These are phyloP conservation scores for Umbilicus rupestris DNA, from an alignment of 164 flowering plant species.

Conservation along the genomic window DNA sequence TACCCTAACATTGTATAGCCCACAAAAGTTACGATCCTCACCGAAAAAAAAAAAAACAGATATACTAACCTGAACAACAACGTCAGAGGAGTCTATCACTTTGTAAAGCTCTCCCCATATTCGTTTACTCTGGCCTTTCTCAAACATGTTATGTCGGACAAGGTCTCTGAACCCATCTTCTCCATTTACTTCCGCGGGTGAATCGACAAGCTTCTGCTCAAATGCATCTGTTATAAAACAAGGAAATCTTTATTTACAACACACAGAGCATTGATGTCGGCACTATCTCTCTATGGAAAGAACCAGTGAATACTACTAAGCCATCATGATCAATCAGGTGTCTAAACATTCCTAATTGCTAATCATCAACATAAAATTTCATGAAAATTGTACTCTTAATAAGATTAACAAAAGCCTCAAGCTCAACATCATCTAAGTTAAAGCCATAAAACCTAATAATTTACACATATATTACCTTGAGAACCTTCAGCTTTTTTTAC, in stretches of 20 bases:
- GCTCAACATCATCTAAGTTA: not conserved
- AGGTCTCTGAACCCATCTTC: conserved; percentile 83
- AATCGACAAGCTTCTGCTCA: conserved; percentile 47
- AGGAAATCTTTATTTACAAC: not conserved
- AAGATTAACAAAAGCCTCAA: too few relatives aligned
- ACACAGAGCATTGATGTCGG: too few relatives aligned
- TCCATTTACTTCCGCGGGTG: conserved; percentile 30
- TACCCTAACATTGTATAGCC: too few relatives aligned
- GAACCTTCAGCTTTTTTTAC: conserved; percentile 68
- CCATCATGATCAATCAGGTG: too few relatives aligned
- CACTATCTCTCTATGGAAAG: too few relatives aligned
- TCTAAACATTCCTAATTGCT: too few relatives aligned
- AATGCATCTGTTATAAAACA: conserved; percentile 43
- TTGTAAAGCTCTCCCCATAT: conserved; percentile 99
- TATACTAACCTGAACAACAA: conserved; percentile 82
- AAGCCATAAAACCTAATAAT: not conserved
- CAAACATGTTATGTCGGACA: conserved; percentile 96
- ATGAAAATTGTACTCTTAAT: too few relatives aligned
- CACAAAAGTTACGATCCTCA: not conserved
- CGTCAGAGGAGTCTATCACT: conserved; percentile 97
- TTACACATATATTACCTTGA: conserved; percentile 39
- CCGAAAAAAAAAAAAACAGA: not conserved
- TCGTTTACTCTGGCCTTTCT: conserved; percentile 98
- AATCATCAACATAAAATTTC: too few relatives aligned
- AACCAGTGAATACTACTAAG: too few relatives aligned